phyloP scores from a whole-genome alignment of 495 filamentous ascomycete genomes.

The Thermothielavioides terrestris region DNA sequence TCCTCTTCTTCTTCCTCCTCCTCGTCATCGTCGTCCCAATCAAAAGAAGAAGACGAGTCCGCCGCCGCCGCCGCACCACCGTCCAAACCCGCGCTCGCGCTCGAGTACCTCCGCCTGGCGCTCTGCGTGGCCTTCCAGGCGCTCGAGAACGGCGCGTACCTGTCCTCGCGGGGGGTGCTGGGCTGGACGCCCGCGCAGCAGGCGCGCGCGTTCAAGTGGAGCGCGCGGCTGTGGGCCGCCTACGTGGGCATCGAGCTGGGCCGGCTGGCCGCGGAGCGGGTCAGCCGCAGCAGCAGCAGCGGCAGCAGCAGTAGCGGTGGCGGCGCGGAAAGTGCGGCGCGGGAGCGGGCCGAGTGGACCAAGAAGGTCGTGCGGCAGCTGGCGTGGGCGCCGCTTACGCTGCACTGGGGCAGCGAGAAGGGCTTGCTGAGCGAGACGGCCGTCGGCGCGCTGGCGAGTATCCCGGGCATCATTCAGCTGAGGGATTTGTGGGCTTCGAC shows the following conservation, averaged over 20 bases:
- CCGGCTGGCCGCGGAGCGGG: slow-evolving; percentile 46
- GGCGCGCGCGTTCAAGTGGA: slow-evolving; percentile 59
- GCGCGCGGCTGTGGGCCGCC: slow-evolving; percentile 66
- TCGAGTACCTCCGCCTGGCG: slow-evolving; percentile 61
- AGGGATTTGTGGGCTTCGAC: slow-evolving; percentile 53
- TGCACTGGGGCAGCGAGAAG: slow-evolving; percentile 76
- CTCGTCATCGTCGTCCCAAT: neutral
- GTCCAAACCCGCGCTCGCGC: slow-evolving; percentile 35
- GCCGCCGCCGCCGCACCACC: neutral
- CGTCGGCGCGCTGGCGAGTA: slow-evolving; percentile 55
- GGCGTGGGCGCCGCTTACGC: slow-evolving; percentile 50
- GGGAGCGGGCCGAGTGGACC: slow-evolving; percentile 37
- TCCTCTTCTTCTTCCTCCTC: slow-evolving; percentile 7
- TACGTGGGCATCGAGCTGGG: slow-evolving; percentile 71
- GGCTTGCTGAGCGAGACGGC: slow-evolving; percentile 51
- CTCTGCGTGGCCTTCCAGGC: slow-evolving; percentile 61
- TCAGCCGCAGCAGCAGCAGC: too few species aligned
- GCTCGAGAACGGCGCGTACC: slow-evolving; percentile 77
- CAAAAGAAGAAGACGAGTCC: slow-evolving; percentile 8
- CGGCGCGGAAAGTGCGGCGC: slow-evolving; percentile 34
- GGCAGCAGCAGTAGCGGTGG: too few species aligned
- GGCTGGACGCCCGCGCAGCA: slow-evolving; percentile 45
- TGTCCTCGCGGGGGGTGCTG: slow-evolving; percentile 61
- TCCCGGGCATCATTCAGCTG: slow-evolving; percentile 61
- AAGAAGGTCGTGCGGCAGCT: slow-evolving; percentile 40